phyloP scores from a whole-genome alignment of 2,329 filamentous ascomycete genomes.

The Whalleya microplaca region DNA sequence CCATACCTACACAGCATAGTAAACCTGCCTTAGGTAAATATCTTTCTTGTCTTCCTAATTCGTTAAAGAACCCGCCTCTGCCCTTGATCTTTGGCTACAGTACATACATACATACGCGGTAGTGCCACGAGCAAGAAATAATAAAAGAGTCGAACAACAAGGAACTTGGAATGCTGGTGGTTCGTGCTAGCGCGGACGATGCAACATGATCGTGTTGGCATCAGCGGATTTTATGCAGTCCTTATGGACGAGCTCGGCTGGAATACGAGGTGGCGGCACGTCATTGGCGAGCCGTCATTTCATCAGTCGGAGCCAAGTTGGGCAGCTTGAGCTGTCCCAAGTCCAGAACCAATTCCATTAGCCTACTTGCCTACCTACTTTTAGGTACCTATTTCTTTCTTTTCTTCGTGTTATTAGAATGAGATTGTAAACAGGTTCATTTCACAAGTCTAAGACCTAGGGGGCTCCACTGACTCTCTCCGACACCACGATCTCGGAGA shows the following conservation, averaged over 20 bases:
- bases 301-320: slow-evolving; percentile 2
- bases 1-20: too few relatives aligned
- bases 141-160: background rate
- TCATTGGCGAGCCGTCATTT: background rate
- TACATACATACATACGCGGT: too few relatives aligned
- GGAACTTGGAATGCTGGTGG: background rate
- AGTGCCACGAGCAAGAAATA: too few relatives aligned
- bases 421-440: background rate
- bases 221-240: background rate
- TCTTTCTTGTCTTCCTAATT: too few relatives aligned
- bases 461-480: background rate
- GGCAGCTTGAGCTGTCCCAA: slow-evolving; percentile 15
- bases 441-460: slow-evolving; percentile 2
- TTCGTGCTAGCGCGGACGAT: background rate
- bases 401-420: background rate
- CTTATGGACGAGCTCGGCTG: background rate
- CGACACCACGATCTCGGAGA: background rate
- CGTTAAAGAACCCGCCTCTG: too few relatives aligned
- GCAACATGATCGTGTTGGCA: background rate
- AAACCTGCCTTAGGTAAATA: too few relatives aligned
- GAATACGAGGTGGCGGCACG: background rate
- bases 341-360: too few relatives aligned
- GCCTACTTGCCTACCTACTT: too few relatives aligned
- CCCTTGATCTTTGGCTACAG: too few relatives aligned
- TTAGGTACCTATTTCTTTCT: background rate